phyloP scores from a whole-genome alignment of 2,329 filamentous ascomycete species.

The Trichophyton simii region DNA sequence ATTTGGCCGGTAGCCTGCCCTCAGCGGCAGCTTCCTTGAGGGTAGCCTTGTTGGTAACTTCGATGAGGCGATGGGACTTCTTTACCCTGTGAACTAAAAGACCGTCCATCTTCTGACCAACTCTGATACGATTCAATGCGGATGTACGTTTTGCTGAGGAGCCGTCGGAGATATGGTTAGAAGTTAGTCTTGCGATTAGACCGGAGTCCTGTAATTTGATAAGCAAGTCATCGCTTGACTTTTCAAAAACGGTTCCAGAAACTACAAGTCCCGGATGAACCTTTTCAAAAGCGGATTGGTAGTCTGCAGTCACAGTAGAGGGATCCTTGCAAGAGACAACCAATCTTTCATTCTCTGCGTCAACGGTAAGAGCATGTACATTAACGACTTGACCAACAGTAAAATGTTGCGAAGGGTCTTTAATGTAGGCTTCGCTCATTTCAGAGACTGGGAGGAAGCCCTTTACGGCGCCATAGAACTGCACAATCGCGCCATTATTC shows the following conservation, averaged over 20 bases:
- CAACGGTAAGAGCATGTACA: slow-evolving; percentile 72
- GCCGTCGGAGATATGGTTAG: slow-evolving; percentile 75
- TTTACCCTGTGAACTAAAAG: slow-evolving; percentile 82
- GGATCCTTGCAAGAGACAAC: slow-evolving; percentile 90
- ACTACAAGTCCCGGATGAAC: slow-evolving; percentile 64
- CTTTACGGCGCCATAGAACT: slow-evolving; percentile 74
- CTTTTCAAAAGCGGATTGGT: slow-evolving; percentile 57
- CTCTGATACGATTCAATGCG: slow-evolving; percentile 65
- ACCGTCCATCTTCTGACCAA: slow-evolving; percentile 70
- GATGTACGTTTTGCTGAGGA: slow-evolving; percentile 65
- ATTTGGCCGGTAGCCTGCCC: slow-evolving; percentile 55
- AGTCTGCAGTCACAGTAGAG: slow-evolving; percentile 62
- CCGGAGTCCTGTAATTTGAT: slow-evolving; percentile 63
- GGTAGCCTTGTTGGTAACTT: slow-evolving; percentile 70
- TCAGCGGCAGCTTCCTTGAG: slow-evolving; percentile 63
- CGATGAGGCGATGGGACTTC: slow-evolving; percentile 60
- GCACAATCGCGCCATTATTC: slow-evolving; percentile 68
- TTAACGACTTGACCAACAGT: slow-evolving; percentile 79
- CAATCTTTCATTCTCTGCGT: slow-evolving; percentile 57
- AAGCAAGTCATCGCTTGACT: slow-evolving; percentile 61
- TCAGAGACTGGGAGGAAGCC: slow-evolving; percentile 87
- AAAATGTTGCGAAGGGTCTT: slow-evolving; percentile 81
- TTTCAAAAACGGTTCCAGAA: slow-evolving; percentile 67
- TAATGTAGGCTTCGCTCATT: slow-evolving; percentile 96
- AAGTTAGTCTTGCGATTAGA: slow-evolving; percentile 63